Evolutionary conservation across 2,329 filamentous ascomycete species (phyloP).

Genomic region (Aspergillus nomiae): DNA sequence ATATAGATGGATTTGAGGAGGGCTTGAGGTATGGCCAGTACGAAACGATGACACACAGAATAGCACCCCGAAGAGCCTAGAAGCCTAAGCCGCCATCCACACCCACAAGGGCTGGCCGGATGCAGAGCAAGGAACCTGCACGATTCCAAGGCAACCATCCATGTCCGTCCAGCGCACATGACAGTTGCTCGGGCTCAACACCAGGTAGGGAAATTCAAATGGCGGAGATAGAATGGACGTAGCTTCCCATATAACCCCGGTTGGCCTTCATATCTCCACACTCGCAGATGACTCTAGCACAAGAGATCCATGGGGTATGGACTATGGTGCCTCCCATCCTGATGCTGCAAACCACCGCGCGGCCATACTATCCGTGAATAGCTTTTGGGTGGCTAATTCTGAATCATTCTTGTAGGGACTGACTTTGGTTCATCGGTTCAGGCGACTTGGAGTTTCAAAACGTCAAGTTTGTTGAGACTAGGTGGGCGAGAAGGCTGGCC

Average conservation of each 20-base stretch:
- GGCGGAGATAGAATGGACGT: neutral
- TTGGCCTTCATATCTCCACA: neutral
- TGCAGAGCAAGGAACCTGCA: no score
- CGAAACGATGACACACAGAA: no score
- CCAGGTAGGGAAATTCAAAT: neutral
- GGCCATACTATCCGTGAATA: neutral
- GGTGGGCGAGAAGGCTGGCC: neutral
- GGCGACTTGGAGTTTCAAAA: neutral
- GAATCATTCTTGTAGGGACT: neutral
- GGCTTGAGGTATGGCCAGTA: no score
- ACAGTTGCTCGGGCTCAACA: no score
- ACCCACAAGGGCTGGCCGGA: no score
- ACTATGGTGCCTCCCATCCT: neutral
- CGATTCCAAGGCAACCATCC: no score
- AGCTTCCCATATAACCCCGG: neutral
- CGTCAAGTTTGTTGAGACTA: neutral
- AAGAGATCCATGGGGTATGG: neutral
- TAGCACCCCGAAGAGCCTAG: no score
- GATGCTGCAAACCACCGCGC: neutral
- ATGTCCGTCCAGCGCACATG: no score
- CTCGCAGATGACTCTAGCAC: neutral
- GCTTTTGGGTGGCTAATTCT: neutral
- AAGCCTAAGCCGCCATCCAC: neutral
- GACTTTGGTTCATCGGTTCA: neutral
- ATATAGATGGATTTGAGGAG: no score